Evolutionary conservation across 306 rosid species (phyloP).

Genomic region (Boehmeria nivea): DNA sequence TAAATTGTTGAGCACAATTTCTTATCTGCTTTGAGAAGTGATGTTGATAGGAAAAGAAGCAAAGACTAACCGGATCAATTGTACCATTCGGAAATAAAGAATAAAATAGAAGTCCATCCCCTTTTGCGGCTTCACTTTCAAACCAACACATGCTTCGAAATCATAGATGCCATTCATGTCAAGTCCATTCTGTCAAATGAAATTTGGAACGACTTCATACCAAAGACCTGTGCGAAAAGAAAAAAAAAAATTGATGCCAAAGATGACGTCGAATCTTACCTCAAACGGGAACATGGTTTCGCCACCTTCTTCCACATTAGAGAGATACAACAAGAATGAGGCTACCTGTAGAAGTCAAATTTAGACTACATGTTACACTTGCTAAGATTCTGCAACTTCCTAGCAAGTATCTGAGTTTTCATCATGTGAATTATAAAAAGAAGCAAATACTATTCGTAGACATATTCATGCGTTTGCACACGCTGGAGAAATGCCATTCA

Average conservation of each 20-base stretch:
- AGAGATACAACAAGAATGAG: constrained; percentile 76
- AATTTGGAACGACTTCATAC: constrained; percentile 4
- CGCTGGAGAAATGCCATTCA: no score
- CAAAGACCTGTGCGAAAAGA: background rate
- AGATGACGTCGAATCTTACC: constrained; percentile 37
- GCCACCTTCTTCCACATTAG: constrained; percentile 82
- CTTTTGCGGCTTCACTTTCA: constrained; percentile 82
- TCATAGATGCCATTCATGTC: constrained; percentile 56
- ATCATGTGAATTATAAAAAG: background rate
- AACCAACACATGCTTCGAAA: constrained; percentile 50
- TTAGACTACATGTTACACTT: background rate
- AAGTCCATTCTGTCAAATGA: constrained; percentile 59
- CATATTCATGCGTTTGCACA: no score
- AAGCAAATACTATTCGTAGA: background rate
- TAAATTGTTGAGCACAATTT: background rate
- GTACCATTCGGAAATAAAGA: constrained; percentile 68
- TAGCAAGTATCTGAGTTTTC: background rate
- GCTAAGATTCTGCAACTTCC: background rate
- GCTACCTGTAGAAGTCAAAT: constrained; percentile 50
- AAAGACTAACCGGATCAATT: constrained; percentile 67
- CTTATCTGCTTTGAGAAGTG: background rate
- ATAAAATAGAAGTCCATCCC: constrained; percentile 88
- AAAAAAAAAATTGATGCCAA: background rate
- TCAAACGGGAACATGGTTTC: constrained; percentile 85
- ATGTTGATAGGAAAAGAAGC: constrained; percentile 10